phyloP scores from a whole-genome alignment of 495 filamentous ascomycete species.

The Lasiosphaeria miniovina region DNA sequence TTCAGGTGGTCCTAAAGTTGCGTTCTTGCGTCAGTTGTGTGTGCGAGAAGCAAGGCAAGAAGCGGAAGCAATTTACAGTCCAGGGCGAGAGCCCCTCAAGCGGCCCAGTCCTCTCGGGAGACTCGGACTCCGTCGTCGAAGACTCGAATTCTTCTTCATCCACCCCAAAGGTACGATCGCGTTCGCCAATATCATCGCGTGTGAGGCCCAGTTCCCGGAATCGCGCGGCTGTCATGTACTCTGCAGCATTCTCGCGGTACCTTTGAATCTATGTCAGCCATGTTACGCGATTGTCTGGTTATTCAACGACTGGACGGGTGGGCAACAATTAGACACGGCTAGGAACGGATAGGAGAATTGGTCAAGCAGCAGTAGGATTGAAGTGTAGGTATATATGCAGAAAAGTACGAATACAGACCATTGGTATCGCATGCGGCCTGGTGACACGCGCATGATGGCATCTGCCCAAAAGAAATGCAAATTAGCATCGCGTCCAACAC shows the following conservation, averaged over 20 bases:
- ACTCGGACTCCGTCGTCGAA: too few relatives aligned
- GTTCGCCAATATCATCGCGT: conserved; percentile 39
- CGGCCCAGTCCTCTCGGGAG: too few relatives aligned
- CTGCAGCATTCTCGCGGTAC: conserved; percentile 36
- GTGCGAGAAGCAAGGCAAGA: too few relatives aligned
- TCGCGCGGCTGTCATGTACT: conserved; percentile 44
- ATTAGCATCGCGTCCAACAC: neutral
- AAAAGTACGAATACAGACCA: conserved; percentile 26
- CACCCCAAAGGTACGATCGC: conserved; percentile 34
- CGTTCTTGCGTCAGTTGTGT: too few relatives aligned
- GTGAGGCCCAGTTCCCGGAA: conserved; percentile 40
- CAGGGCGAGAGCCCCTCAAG: conserved; percentile 3
- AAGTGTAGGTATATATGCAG: too few relatives aligned
- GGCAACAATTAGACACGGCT: too few relatives aligned
- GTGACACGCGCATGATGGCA: conserved; percentile 42
- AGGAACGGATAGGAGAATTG: too few relatives aligned
- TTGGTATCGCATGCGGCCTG: conserved; percentile 48
- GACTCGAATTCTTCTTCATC: neutral
- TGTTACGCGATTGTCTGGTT: too few relatives aligned
- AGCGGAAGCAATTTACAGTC: neutral
- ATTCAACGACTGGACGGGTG: too few relatives aligned
- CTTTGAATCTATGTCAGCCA: too few relatives aligned
- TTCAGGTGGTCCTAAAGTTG: too few relatives aligned
- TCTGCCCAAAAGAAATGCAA: conserved; percentile 24
- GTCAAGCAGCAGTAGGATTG: too few relatives aligned